A percentile compares a stretch with the other conserved stretches of the same genome.
phyloP scores from a whole-genome alignment of 23 red algal species.

The Agarophyton chilense region DNA sequence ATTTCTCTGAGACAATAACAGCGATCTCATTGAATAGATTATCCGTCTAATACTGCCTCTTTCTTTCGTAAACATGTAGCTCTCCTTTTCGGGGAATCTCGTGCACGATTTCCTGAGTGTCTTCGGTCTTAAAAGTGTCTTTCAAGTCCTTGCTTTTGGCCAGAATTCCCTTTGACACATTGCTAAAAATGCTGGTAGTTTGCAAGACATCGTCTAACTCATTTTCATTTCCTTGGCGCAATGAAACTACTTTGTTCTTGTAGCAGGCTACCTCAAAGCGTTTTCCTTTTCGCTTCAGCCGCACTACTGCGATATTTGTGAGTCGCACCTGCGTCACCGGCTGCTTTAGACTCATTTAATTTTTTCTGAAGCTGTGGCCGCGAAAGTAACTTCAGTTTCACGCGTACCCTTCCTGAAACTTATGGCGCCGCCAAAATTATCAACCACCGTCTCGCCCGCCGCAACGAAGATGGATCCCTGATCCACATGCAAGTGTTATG shows the following conservation, averaged over 20 bases:
- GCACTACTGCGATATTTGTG: conserved; percentile 93
- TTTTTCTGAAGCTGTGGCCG: no score
- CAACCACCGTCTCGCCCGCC: no score
- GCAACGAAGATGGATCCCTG: no score
- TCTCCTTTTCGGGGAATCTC: conserved; percentile 87
- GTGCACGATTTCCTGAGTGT: conserved; percentile 64
- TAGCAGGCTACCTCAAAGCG: conserved; percentile 99
- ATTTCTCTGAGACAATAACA: conserved; percentile 81
- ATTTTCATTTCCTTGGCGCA: conserved; percentile 83
- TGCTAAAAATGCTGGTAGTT: conserved; percentile 89
- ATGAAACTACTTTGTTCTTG: conserved; percentile 95
- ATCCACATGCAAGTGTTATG: no score
- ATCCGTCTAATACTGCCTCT: conserved; percentile 79
- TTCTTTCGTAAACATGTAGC: conserved; percentile 91
- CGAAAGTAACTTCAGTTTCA: no score
- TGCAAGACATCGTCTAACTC: conserved; percentile 98
- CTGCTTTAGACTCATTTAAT: conserved; percentile 88
- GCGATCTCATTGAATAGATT: conserved; percentile 91
- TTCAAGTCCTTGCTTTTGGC: conserved; percentile 82
- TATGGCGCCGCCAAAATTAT: no score
- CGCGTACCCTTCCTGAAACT: no score
- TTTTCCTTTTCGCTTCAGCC: conserved; percentile 84
- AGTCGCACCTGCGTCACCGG: conserved; percentile 91
- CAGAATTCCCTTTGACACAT: conserved; percentile 96
- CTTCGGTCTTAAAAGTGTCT: conserved; percentile 85